Evolutionary conservation across 805 yeast species (phyloP).

Genomic region (Barnettozyma botsteinii): DNA sequence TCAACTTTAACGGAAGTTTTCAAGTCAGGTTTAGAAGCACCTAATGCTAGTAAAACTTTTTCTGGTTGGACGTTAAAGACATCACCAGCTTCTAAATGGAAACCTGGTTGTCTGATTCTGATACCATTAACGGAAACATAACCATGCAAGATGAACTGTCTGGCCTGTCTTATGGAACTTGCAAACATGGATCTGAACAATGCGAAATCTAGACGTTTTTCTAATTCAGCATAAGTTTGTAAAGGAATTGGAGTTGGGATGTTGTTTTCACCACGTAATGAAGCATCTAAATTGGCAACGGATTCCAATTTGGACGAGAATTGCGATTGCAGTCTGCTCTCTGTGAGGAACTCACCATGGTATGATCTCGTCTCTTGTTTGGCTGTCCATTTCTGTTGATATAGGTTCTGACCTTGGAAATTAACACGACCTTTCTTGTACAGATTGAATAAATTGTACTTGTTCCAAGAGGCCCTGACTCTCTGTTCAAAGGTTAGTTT

Average conservation of each 20-base stretch:
- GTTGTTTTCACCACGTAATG: conserved; percentile 52
- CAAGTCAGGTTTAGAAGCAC: conserved; percentile 75
- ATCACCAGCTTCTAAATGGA: conserved; percentile 76
- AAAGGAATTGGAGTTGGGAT: conserved; percentile 73
- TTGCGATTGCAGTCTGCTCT: conserved; percentile 66
- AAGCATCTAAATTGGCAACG: conserved; percentile 84
- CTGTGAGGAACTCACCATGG: conserved; percentile 92
- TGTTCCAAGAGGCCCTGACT: conserved; percentile 87
- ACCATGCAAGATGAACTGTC: conserved; percentile 78
- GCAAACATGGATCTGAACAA: conserved; percentile 91
- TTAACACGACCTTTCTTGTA: conserved; percentile 61
- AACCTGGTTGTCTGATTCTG: conserved; percentile 71
- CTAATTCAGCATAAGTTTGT: conserved; percentile 86
- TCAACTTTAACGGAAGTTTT: conserved; percentile 64
- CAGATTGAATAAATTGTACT: conserved; percentile 82
- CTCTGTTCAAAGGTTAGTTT: conserved; percentile 25
- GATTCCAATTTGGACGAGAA: conserved; percentile 70
- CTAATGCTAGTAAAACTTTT: conserved; percentile 78
- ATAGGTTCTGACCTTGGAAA: conserved; percentile 61
- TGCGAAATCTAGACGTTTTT: conserved; percentile 85
- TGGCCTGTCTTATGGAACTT: conserved; percentile 87
- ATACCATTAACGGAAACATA: conserved; percentile 84
- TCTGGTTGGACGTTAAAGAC: conserved; percentile 81
- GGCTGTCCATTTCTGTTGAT: conserved; percentile 87
- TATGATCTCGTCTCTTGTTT: conserved; percentile 90